Percentiles rank a stretch among this genome's conserved stretches.
Evolutionary conservation across 805 yeast species (phyloP).

Genomic region (Candida koratica): DNA sequence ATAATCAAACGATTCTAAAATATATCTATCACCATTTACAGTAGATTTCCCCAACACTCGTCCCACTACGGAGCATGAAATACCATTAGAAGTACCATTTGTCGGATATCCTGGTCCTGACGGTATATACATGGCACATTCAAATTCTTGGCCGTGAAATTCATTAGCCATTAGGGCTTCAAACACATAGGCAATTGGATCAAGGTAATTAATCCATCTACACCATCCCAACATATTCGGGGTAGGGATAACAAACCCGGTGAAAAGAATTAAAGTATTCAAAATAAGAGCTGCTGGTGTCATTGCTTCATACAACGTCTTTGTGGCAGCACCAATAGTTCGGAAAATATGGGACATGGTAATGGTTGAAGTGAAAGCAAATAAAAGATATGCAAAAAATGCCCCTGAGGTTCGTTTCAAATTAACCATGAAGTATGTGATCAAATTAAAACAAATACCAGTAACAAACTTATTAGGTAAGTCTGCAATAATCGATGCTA

Average conservation of each 20-base stretch:
- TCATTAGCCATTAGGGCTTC: conserved; percentile 67
- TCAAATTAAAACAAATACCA: conserved; percentile 29
- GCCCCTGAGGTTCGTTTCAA: conserved; percentile 35
- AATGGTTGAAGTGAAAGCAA: conserved; percentile 30
- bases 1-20: conserved; percentile 48
- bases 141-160: conserved; percentile 53
- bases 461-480: conserved; percentile 53
- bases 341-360: conserved; percentile 43
- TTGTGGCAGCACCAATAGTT: conserved; percentile 42
- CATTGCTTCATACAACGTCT: conserved; percentile 42
- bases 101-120: conserved; percentile 50
- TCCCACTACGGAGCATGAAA: conserved; percentile 61
- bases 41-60: conserved; percentile 48
- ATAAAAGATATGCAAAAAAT: conserved; percentile 36
- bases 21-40: conserved; percentile 60
- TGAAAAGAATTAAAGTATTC: conserved; percentile 53
- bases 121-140: conserved; percentile 56
- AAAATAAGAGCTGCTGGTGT: conserved; percentile 44
- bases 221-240: conserved; percentile 63
- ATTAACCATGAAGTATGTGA: conserved; percentile 48
- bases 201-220: conserved; percentile 44
- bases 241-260: conserved; percentile 46
- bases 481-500: conserved; percentile 58
- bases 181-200: conserved; percentile 41
- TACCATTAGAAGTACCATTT: conserved; percentile 20